phyloP scores from a whole-genome alignment of 352 stramenopile genomes.

The Globisporangium rhizosaccharum region DNA sequence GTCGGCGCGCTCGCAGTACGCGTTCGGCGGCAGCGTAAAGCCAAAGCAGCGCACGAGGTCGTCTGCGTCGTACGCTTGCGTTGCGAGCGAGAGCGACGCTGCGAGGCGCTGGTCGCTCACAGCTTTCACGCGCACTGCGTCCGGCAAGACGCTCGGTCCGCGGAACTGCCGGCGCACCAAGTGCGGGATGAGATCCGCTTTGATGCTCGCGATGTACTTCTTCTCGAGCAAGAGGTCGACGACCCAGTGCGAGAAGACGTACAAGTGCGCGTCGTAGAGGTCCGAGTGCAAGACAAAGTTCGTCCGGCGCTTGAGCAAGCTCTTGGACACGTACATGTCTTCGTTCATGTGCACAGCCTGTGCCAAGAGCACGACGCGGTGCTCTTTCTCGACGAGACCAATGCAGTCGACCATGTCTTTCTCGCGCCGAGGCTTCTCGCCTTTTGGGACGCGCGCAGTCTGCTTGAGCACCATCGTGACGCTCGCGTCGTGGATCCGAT shows the following conservation, averaged over 20 bases:
- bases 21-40: slow-evolving; percentile 65
- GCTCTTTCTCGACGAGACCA: slow-evolving; percentile 55
- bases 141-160: slow-evolving; percentile 42
- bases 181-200: slow-evolving; percentile 73
- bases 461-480: slow-evolving; percentile 79
- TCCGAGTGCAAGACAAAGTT: slow-evolving; percentile 76
- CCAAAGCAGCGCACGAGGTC: slow-evolving; percentile 74
- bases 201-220: slow-evolving; percentile 83
- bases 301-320: slow-evolving; percentile 62
- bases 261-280: slow-evolving; percentile 79
- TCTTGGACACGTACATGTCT: slow-evolving; percentile 73
- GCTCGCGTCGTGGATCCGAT: slow-evolving; percentile 78
- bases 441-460: slow-evolving; percentile 20
- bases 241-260: slow-evolving; percentile 85
- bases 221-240: slow-evolving; percentile 73
- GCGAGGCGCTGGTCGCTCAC: slow-evolving; percentile 53
- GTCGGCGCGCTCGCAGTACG: slow-evolving; percentile 76
- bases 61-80: slow-evolving; percentile 42
- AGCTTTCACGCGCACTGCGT: slow-evolving; percentile 52
- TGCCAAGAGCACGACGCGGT: slow-evolving; percentile 63
- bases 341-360: slow-evolving; percentile 80
- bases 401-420: slow-evolving; percentile 85
- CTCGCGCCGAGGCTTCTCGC: slow-evolving; percentile 66
- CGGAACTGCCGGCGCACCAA: slow-evolving; percentile 77
- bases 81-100: slow-evolving; percentile 52